A percentile compares a stretch with the other conserved stretches of the same genome.
Conservation (phyloP, 2,329 filamentous ascomycete species). For the Paracorniculantispora psalliotae region DNA sequence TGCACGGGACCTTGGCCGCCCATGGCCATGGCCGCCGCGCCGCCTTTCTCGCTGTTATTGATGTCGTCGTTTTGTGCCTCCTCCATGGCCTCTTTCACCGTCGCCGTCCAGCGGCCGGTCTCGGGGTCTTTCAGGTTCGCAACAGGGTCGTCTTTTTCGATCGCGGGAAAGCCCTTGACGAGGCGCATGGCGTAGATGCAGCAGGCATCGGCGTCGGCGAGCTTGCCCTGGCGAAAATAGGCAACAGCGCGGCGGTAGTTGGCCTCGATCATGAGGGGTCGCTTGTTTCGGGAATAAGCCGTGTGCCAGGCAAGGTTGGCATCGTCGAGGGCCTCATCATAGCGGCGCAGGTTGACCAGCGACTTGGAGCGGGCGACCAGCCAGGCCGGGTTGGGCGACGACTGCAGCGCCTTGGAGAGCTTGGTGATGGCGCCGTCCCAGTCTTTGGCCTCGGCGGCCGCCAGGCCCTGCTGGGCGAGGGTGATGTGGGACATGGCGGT, state of each 20-base stretch:
- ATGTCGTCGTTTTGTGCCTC: slow-evolving; percentile 28
- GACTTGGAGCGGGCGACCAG: slow-evolving; percentile 78
- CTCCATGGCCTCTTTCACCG: slow-evolving; percentile 24
- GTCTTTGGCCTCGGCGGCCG: slow-evolving; percentile 57
- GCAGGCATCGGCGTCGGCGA: slow-evolving; percentile 70
- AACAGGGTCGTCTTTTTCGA: slow-evolving; percentile 29
- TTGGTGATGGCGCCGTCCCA: slow-evolving; percentile 63
- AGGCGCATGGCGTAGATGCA: slow-evolving; percentile 52
- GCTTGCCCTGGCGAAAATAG: slow-evolving; percentile 63
- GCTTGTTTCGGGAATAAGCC: slow-evolving; percentile 63
- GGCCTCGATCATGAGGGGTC: slow-evolving; percentile 71
- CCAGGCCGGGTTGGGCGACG: slow-evolving; percentile 67
- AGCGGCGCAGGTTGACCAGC: slow-evolving; percentile 59
- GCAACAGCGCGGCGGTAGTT: slow-evolving; percentile 76
- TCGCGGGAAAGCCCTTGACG: slow-evolving; percentile 26
- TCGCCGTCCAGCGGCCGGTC: slow-evolving; percentile 44
- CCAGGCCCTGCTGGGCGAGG: slow-evolving; percentile 57
- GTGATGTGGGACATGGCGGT: slow-evolving; percentile 45
- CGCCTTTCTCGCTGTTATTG: slow-evolving; percentile 19
- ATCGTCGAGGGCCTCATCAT: slow-evolving; percentile 62
- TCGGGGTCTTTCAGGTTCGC: slow-evolving; percentile 31
- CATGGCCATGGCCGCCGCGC: slow-evolving; percentile 3
- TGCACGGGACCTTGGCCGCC: slow-evolving; percentile 10
- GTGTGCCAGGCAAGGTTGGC: slow-evolving; percentile 60
- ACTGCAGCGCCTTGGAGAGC: slow-evolving; percentile 62